These are phyloP conservation scores for Penicillium sp. DNA, from an alignment of 2,329 filamentous ascomycete species.

Conservation along the genomic window DNA sequence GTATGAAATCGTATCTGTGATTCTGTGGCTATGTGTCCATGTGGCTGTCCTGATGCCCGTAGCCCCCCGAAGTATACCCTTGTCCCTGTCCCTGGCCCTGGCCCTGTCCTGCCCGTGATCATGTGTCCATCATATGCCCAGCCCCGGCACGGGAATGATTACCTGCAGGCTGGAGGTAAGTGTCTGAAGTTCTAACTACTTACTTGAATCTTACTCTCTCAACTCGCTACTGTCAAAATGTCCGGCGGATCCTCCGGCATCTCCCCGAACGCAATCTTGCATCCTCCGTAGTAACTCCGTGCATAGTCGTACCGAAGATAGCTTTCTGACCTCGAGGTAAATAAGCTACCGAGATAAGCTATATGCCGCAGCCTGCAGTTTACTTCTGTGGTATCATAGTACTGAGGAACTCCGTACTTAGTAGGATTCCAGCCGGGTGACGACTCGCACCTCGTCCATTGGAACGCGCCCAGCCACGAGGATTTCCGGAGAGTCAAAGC, in stretches of 20 bases:
- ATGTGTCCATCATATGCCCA: neutral
- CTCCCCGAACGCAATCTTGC: neutral
- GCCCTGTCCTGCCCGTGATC: neutral
- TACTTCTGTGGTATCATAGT: too few relatives aligned
- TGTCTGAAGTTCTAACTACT: too few relatives aligned
- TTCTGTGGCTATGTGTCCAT: neutral
- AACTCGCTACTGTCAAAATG: neutral
- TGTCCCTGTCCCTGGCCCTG: too few relatives aligned
- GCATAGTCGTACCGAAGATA: neutral
- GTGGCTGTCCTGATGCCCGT: neutral
- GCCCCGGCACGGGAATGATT: neutral
- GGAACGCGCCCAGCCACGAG: constrained; percentile 3
- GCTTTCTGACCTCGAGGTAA: neutral
- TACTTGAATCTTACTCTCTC: too few relatives aligned
- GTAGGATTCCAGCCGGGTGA: neutral
- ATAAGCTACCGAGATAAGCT: neutral
- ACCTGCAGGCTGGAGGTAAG: too few relatives aligned
- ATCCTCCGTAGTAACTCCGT: neutral
- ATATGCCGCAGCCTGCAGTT: neutral
- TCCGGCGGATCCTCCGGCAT: neutral
- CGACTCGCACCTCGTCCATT: neutral
- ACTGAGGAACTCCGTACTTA: too few relatives aligned
- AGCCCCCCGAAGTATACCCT: neutral
- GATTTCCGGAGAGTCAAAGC: constrained; percentile 4
- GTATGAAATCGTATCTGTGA: neutral